Base-by-base conservation (phyloP, 2,329 filamentous ascomycete species). In the Aspergillus pseudoglaucus region DNA sequence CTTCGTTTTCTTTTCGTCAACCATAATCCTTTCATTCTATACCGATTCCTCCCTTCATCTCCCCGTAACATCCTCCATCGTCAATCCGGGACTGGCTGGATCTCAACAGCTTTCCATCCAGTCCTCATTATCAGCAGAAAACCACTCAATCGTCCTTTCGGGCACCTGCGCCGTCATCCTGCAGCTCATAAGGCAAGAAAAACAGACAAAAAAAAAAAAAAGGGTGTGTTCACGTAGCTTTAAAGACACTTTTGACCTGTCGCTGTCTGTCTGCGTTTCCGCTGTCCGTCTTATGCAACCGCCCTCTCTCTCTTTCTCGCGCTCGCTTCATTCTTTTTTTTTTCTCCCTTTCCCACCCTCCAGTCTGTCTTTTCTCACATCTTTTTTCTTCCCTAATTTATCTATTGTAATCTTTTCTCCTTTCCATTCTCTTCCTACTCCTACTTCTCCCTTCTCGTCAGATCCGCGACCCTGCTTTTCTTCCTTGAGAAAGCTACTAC, bases 371-470 rank as follows among this genome's bases (percentile, higher is more conserved):
- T 46, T 10, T 25, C 27, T 22, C 49, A 47, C 52, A 56, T 50
- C 53, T 43, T 55, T 47, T 57, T 56, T 54, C 58, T 55, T 51
- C 58, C 53, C 58, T 54, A 54, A n/a, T n/a, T n/a, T 17, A 8
- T 35, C 8, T 35, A 3, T 17, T 35, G 14, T n/a, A 35, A n/a
- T 8, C 15, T 6, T n/a, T 35, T 35, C 14, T 7, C 35, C 20
- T 44, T 38, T 38, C 35, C 15, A 27, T 46, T 27, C 2, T 12
- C 25, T 30, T 30, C 25, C 25, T 30, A 30, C 25, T 30, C 9
- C 25, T 5, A 30, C 10, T 30, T 12, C 37, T 14, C 20, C 17
- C 5, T 39, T 33, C 45, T 42, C 40, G n/a, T 20, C 15, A 35
- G 18, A 7, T 42, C 45, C 44, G 15, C 38, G 37, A 32, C 48